Evolutionary conservation across 306 rosid genomes (phyloP).

Genomic region (Castanopsis chinensis): DNA sequence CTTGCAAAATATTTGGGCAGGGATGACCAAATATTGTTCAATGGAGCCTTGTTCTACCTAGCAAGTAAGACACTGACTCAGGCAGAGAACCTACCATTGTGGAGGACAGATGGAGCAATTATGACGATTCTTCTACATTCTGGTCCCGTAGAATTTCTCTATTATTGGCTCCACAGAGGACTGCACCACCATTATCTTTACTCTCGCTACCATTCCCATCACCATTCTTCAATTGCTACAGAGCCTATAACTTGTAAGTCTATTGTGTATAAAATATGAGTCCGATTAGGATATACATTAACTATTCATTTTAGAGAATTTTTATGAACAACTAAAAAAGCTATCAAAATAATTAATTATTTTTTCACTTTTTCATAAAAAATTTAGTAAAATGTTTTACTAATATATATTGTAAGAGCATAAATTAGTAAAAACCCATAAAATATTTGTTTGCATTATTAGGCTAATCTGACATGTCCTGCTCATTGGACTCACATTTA

Average conservation of each 20-base stretch:
- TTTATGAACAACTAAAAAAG: no score
- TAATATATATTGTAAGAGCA: no score
- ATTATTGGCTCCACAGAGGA: conserved; percentile 57
- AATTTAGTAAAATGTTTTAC: no score
- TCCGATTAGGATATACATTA: no score
- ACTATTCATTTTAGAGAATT: no score
- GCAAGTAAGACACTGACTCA: neutral
- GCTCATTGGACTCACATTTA: no score
- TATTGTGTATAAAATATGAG: no score
- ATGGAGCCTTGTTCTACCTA: conserved; percentile 17
- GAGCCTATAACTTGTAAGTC: conserved; percentile 50
- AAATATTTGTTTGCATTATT: no score
- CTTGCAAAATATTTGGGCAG: neutral
- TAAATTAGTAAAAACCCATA: no score
- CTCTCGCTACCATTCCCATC: conserved; percentile 55
- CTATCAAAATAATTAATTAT: no score
- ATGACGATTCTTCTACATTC: conserved; percentile 31
- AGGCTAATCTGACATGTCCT: no score
- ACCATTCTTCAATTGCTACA: conserved; percentile 52
- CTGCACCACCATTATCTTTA: conserved; percentile 55
- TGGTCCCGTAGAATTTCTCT: conserved; percentile 39
- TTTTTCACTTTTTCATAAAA: no score
- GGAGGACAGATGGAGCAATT: conserved; percentile 36
- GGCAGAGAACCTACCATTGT: conserved; percentile 10
- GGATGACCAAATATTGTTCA: conserved; percentile 49